These are phyloP conservation scores for Cyberlindnera veronae DNA, from an alignment of 805 yeast species.

Conservation along the genomic window DNA sequence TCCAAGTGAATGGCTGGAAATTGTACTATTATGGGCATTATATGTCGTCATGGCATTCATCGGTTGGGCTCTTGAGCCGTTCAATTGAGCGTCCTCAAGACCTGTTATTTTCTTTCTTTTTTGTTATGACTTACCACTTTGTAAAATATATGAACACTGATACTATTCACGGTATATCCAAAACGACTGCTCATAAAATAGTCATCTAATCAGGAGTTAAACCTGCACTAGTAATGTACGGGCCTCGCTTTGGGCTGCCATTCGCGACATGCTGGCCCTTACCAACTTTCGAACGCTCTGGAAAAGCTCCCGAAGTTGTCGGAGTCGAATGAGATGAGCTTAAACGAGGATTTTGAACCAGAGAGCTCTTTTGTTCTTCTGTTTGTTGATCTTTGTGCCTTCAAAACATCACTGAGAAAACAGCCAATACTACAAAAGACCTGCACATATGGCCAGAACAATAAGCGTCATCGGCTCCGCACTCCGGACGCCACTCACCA, in stretches of 20 bases:
- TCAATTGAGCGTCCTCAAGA: too few species aligned
- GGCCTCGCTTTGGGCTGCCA: too few species aligned
- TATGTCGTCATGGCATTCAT: too few species aligned
- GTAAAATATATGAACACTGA: too few species aligned
- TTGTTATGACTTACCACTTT: too few species aligned
- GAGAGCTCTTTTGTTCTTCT: neutral
- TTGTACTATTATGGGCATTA: conserved; percentile 5
- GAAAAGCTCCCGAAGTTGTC: neutral
- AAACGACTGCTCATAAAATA: too few species aligned
- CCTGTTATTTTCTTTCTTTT: too few species aligned
- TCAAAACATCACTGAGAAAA: neutral
- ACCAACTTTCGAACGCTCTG: conserved; percentile 1
- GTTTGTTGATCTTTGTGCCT: neutral
- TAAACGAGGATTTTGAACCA: too few species aligned
- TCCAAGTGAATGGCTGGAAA: conserved; percentile 5
- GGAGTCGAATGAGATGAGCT: neutral
- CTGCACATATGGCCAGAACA: conserved; percentile 6
- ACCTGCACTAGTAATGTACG: too few species aligned
- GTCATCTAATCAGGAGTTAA: too few species aligned
- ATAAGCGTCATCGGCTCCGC: conserved; percentile 2
- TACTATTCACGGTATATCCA: too few species aligned
- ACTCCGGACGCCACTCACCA: conserved; percentile 8
- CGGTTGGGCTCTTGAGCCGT: too few species aligned
- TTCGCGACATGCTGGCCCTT: neutral
- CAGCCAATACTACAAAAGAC: neutral